Evolutionary conservation across 2,329 filamentous ascomycete species (phyloP), one percentile per base, ranked within the genome.

Genomic region (Fusarium pseudograminearum): DNA sequence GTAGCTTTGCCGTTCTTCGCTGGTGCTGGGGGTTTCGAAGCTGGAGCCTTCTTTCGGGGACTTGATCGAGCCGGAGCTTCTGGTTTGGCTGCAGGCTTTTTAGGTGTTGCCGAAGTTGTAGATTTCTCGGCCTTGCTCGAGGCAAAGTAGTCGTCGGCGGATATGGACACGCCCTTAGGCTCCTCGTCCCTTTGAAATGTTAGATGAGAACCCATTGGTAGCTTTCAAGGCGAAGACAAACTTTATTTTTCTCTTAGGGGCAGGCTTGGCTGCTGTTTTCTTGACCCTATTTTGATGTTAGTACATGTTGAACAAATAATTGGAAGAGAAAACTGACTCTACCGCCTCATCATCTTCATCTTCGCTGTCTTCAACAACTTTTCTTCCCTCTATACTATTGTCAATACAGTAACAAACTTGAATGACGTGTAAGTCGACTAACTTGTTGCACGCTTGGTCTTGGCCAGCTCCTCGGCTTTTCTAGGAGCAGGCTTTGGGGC

Each of bases 291-390:
- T 34, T 40, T 51, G 24, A 54, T 8, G 36, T 72, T 54, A 76
- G 67, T 18, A 66, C 55, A 20, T 16, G 40, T 57, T 45, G 34
- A 51, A 44, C 33, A 18, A 34, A 57, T 30, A 16, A n/a, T 16
- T 38, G 28, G 10, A 63, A 45, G 20, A 52, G 47, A 52, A 41
- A 50, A 76, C 85, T 69, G 82, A 89, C 86, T 84, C 79, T 61
- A 84, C 78, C 42, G 80, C 81, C 34, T 73, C 73, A 42, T 92
- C 91, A 31, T 92, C 91, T 24, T 94, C 93, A 58, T 94, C 92
- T 44, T 92, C 91, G 69, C 93, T 95, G 67, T 97, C 93, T 66
- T 94, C 89, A 47, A 96, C 82, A 36, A 97, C 87, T 75, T 91
- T 94, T 60, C 91, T 88, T 51, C 79, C 83, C 74, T 84, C 83